Base-by-base conservation (phyloP, 306 rosid species). In the Vigna mungo region DNA sequence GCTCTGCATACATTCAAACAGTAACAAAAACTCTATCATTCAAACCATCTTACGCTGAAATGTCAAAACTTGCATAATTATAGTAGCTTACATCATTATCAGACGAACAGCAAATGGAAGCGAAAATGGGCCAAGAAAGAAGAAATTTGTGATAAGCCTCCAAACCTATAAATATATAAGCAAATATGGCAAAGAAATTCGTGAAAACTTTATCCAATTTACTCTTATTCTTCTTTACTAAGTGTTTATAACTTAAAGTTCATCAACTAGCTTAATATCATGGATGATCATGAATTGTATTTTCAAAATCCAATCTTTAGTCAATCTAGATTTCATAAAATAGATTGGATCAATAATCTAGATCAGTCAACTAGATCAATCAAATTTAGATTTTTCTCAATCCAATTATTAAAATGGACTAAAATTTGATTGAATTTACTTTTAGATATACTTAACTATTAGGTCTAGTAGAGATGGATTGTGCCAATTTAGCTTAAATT, bases 71-170 rank as follows among this genome's bases (percentile, higher is more conserved):
- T 23, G 55, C 10, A 73, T 14, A 32, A 20, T 20, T 2, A 3
- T 30, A 47, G 47, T 13, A 30, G 62, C 83, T 87, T 85, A 92
- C 97, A 87, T 90, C 62, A 87, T 82, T 47, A 90, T 58, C 6
- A 92, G 86, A 58, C 68, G 85, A 64, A 80, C 1, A 32, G 92
- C 97, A 61, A 87, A 92, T 12, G 75, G 81, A 7, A 90, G 0
- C 32, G 96, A 92, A 82, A 92, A 92, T 4, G 84, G 68, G 53
- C 92, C 97, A 12, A 92, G 96, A 86, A 90, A 92, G 82, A 92
- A 85, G 85, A 90, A 92, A 84, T 85, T 88, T 18, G 92, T 86
- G 32, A 92, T 3, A 63, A 92, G 88, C 81, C 96, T 85, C 96
- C 96, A 90, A 59, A 90, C 67, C 96, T 90, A 82, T 56, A 70